A percentile compares a stretch with the other conserved stretches of the same genome.
These are phyloP conservation scores for Microthyrium microscopicum DNA, from an alignment of 2,329 filamentous ascomycete species.

Conservation along the genomic window DNA sequence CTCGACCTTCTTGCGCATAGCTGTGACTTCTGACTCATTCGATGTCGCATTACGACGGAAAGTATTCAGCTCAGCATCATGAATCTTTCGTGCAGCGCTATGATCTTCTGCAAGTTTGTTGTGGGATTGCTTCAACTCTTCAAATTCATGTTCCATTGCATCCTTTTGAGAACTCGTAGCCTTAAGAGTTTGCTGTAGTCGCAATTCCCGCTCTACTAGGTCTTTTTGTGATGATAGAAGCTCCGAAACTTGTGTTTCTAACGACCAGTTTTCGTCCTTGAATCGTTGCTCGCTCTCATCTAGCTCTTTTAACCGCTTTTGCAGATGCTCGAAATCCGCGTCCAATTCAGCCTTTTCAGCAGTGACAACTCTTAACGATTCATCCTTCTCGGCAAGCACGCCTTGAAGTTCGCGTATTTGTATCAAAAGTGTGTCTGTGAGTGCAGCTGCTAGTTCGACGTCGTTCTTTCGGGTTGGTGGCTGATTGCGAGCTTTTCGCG, in stretches of 20 bases:
- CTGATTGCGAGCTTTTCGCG: slow-evolving; percentile 79
- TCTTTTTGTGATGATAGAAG: slow-evolving; percentile 58
- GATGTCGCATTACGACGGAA: slow-evolving; percentile 65
- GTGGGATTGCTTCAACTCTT: slow-evolving; percentile 70
- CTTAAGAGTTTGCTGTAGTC: slow-evolving; percentile 57
- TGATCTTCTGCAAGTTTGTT: slow-evolving; percentile 72
- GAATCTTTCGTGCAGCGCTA: slow-evolving; percentile 56
- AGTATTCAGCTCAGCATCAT: slow-evolving; percentile 75
- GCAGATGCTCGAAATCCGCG: slow-evolving; percentile 61
- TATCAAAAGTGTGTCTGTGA: slow-evolving; percentile 84
- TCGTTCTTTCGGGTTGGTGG: slow-evolving; percentile 79
- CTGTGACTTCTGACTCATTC: slow-evolving; percentile 61
- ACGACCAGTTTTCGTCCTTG: slow-evolving; percentile 96
- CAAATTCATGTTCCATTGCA: slow-evolving; percentile 65
- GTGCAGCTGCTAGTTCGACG: slow-evolving; percentile 96
- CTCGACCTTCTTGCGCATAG: slow-evolving; percentile 70
- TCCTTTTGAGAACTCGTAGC: slow-evolving; percentile 58
- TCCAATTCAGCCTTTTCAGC: slow-evolving; percentile 66
- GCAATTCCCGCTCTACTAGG: slow-evolving; percentile 65
- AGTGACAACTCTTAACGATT: slow-evolving; percentile 59
- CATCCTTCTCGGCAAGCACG: slow-evolving; percentile 73
- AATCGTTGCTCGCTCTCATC: slow-evolving; percentile 92
- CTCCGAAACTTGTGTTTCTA: slow-evolving; percentile 86
- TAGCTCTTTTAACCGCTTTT: slow-evolving; percentile 62
- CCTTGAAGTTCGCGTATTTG: slow-evolving; percentile 84